Base-by-base conservation (phyloP, 345 rosid genomes). In the Dovyalis caffra region DNA sequence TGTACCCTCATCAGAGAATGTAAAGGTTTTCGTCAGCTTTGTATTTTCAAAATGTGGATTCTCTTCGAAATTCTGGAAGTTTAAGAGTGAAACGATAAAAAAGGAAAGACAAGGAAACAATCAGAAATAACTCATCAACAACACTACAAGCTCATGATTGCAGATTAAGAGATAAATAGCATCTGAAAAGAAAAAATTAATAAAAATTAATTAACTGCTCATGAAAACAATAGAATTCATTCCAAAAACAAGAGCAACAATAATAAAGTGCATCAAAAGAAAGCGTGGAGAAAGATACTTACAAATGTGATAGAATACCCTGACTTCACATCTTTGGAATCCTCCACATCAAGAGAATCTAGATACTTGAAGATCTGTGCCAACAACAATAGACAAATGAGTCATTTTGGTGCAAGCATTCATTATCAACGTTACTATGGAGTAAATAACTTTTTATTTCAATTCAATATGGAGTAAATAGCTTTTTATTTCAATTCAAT, bases 1-100 rank as follows among this genome's bases (percentile, higher is more conserved):
- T 18, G 70, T 68, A 26, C 77, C 81, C 66, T 74, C 81, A 6
- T 78, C 78, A 11, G 21, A 65, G 70, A 73, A 78, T 40, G 74
- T 69, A 64, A 78, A 78, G 20, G 81, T 61, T 43, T 78, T 78
- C 23, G 20, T 63, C 21, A 78, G 78, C 71, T 74, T 69, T 51
- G 63, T 73, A 53, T 78, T 74, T 74, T 78, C 78, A 74, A 78
- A 78, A 74, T 78, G 56, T 29, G 81, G 78, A 69, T 78, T 78
- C 34, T 75, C 63, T 61, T 61, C 63, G 43, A 78, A 78, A 67
- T 62, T 43, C 81, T 78, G 74, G 1, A 68, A 40, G 38, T 32
- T 40, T n/a, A n/a, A 51, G 15, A 23, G 28, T 23, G 56, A 49
- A 0, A 8, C 34, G n/a, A 47, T 20, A 49, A 33, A 5, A 60